phyloP scores from a whole-genome alignment of 495 filamentous ascomycete species.

The Penicillium coprophilum region DNA sequence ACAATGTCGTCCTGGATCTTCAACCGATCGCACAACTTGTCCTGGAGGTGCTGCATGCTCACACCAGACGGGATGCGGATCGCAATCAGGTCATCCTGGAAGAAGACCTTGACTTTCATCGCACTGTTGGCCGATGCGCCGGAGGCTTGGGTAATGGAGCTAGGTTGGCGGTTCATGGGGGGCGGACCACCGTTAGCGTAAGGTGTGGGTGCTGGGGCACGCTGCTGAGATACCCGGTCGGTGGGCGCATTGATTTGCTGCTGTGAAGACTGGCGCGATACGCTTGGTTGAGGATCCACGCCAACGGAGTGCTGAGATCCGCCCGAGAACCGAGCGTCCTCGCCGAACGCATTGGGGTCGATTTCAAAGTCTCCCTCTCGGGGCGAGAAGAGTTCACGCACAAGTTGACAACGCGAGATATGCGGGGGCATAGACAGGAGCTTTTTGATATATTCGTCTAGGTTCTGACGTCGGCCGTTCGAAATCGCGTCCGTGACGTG shows the following conservation, averaged over 20 bases:
- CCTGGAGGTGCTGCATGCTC: constrained; percentile 72
- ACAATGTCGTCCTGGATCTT: constrained; percentile 72
- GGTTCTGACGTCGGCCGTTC: constrained; percentile 82
- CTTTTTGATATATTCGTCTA: constrained; percentile 93
- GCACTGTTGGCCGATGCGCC: constrained; percentile 47
- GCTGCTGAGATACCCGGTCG: constrained; percentile 60
- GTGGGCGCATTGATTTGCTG: constrained; percentile 65
- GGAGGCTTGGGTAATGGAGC: constrained; percentile 71
- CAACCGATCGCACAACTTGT: constrained; percentile 74
- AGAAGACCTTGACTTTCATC: constrained; percentile 94
- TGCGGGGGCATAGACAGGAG: constrained; percentile 78
- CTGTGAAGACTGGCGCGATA: constrained; percentile 74
- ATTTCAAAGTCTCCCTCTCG: constrained; percentile 91
- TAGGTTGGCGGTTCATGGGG: constrained; percentile 68
- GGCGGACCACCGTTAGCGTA: constrained; percentile 45
- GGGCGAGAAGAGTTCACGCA: constrained; percentile 87
- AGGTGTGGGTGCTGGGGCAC: constrained; percentile 48
- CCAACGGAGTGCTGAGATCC: constrained; percentile 71
- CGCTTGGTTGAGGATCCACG: constrained; percentile 49
- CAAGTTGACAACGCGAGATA: constrained; percentile 77
- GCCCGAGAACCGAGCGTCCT: constrained; percentile 67
- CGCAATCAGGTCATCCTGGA: constrained; percentile 84
- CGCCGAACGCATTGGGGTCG: constrained; percentile 62
- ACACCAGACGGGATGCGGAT: constrained; percentile 84
- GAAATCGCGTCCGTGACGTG: constrained; percentile 98